A percentile compares a stretch with the other conserved stretches of the same genome.
phyloP scores from a whole-genome alignment of 2,329 filamentous ascomycete genomes.

The Gnomoniopsis smithogilvyi region DNA sequence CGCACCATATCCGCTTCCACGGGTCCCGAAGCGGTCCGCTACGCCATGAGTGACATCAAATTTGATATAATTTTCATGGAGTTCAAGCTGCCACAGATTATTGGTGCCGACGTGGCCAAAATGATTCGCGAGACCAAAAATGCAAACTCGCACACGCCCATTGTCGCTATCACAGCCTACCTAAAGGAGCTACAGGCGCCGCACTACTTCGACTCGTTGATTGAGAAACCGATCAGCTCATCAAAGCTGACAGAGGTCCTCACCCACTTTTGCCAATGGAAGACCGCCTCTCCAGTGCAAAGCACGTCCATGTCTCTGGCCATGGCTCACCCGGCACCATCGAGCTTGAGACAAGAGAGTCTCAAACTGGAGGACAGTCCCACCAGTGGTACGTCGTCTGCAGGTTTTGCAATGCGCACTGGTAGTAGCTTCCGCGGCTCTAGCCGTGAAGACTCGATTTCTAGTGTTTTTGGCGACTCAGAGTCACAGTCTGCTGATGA shows the following conservation, averaged over 20 bases:
- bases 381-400: conserved; percentile 66
- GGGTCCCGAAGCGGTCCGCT: conserved; percentile 87
- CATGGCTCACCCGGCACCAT: conserved; percentile 57
- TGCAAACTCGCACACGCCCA: conserved; percentile 88
- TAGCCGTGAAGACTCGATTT: conserved; percentile 84
- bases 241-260: conserved; percentile 88
- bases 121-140: conserved; percentile 99
- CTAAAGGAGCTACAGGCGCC: conserved; percentile 94
- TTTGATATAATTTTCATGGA: conserved; percentile 99
- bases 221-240: conserved; percentile 94
- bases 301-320: conserved; percentile 40
- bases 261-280: conserved; percentile 89
- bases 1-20: conserved; percentile 89
- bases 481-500: conserved; percentile 79
- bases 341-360: conserved; percentile 63
- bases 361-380: conserved; percentile 74
- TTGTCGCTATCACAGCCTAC: conserved; percentile 95
- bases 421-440: conserved; percentile 75
- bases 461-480: conserved; percentile 81
- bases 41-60: conserved; percentile 94
- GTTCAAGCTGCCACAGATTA: conserved; percentile 92
- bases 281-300: conserved; percentile 60
- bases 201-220: conserved; percentile 91
- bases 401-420: conserved; percentile 61
- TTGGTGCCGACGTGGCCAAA: conserved; percentile 88